Evolutionary conservation across 352 stramenopile species (phyloP).

Genomic region (Phytopythium montanum): DNA sequence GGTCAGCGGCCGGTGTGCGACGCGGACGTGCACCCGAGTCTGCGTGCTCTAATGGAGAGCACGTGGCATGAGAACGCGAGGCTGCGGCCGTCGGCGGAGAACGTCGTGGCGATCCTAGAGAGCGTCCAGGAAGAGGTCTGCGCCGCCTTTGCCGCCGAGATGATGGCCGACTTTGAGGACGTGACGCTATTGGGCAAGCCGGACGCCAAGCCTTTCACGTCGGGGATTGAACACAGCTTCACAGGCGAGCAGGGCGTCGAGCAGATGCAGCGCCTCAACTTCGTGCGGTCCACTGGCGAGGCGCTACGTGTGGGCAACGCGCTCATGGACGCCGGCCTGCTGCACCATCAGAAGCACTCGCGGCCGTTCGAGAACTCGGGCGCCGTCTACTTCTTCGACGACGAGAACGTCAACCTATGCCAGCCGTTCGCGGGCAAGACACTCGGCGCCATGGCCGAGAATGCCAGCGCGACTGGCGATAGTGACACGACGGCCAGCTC

Average conservation of each 20-base stretch:
- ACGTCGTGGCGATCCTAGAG: constrained; percentile 40
- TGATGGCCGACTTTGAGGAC: constrained; percentile 38
- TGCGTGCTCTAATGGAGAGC: constrained; percentile 40
- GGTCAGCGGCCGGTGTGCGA: constrained; percentile 45
- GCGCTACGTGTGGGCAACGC: constrained; percentile 56
- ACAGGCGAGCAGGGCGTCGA: constrained; percentile 29
- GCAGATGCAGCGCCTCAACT: constrained; percentile 37
- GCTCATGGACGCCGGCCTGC: constrained; percentile 53
- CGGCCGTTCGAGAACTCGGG: constrained; percentile 35
- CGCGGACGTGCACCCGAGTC: constrained; percentile 21
- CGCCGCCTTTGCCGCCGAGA: constrained; percentile 32
- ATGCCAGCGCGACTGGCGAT: constrained; percentile 1
- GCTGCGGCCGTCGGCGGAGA: constrained; percentile 37
- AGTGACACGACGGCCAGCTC: constrained; percentile 18
- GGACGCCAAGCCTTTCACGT: constrained; percentile 6
- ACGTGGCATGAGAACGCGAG: constrained; percentile 37
- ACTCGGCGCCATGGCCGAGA: neutral
- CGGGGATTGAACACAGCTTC: constrained; percentile 37
- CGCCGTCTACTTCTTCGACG: constrained; percentile 44
- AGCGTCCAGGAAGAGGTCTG: constrained; percentile 44
- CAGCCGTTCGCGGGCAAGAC: constrained; percentile 28
- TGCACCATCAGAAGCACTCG: constrained; percentile 52
- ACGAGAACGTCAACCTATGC: constrained; percentile 48
- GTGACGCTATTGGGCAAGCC: constrained; percentile 20
- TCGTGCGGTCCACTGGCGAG: constrained; percentile 36